Base-by-base conservation (phyloP, 768 basidiomycete species). In the Suillus decipiens region DNA sequence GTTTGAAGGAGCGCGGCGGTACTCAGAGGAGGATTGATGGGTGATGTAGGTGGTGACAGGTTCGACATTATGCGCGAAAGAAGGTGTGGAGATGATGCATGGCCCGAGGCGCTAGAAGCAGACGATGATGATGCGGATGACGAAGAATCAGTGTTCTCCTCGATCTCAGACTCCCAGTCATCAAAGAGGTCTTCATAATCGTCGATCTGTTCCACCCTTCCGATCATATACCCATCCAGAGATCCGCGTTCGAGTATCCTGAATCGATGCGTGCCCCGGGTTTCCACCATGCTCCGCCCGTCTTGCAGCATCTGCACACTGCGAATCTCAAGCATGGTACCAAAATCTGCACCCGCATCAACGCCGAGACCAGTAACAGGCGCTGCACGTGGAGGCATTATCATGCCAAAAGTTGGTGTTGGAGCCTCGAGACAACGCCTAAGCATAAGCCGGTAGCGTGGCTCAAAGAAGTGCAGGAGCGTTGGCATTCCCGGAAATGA, bases 401-500 rank as follows among this genome's bases (percentile, higher is more conserved):
- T 84, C 93, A 98, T 98, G 42, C 96, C 96, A 75, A 99, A 97
- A 28, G 82, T 81, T n/a, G 92, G 92, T 48, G 78, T 79, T 5
- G 85, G 80, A 17, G 83, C 86, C 69, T 93, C 89, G 62, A 98
- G 88, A 73, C 92, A 95, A n/a, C 96, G 88, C 28, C 96, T 90
- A 60, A 99, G 89, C 96, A 99, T 98, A 58, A 99, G 83, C 8
- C 96, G 89, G 74, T 98, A 96, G 69, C 92, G 84, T 0, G 96
- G 96, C 74, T 99, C 96, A 72, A 93, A 98, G 71, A 99, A 89
- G 75, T 97, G 95, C 17, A 99, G 80, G 61, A 90, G 81, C 54
- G 90, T 95, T 45, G 94, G 95, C 79, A 95, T 87, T 61, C 89
- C 90, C 1, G 96, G 96, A 78, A 97, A 99, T 53, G 89, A 87